A percentile compares a stretch with the other conserved stretches of the same genome.
These are phyloP conservation scores for Theileria sp. DNA, from an alignment of 169 alveolate species.

Conservation along the genomic window DNA sequence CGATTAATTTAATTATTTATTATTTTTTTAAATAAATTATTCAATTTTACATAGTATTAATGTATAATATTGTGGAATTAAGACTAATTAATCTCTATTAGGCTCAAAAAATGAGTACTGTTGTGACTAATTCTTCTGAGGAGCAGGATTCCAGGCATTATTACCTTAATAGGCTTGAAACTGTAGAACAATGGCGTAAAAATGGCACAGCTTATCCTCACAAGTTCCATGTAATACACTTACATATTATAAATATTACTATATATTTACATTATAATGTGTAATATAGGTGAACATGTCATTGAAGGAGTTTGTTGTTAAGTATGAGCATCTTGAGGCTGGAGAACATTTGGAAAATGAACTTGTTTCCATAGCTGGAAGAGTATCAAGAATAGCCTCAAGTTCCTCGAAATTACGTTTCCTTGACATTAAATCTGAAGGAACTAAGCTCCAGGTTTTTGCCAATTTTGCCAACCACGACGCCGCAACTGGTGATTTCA, in stretches of 20 bases:
- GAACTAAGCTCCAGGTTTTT: constrained; percentile 85
- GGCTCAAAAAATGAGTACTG: constrained; percentile 13
- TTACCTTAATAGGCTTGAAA: constrained; percentile 67
- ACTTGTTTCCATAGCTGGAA: constrained; percentile 87
- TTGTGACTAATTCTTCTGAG: constrained; percentile 48
- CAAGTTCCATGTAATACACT: constrained; percentile 62
- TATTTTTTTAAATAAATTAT: no score
- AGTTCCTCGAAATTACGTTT: constrained; percentile 88
- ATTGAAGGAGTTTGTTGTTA: constrained; percentile 83
- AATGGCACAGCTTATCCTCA: constrained; percentile 76
- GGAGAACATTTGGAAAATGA: constrained; percentile 86
- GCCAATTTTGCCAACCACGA: constrained; percentile 82
- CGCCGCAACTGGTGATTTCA: constrained; percentile 70
- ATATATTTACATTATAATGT: background rate
- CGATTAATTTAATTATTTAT: no score
- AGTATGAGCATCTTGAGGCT: constrained; percentile 80
- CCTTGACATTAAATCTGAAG: constrained; percentile 89
- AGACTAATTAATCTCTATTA: background rate
- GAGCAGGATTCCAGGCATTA: constrained; percentile 75
- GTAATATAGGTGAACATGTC: constrained; percentile 74
- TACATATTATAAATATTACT: background rate
- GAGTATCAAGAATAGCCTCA: constrained; percentile 87
- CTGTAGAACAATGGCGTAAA: constrained; percentile 63
- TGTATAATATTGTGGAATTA: background rate
- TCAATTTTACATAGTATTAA: background rate